Evolutionary conservation across 768 basidiomycete genomes (phyloP), one percentile per base, ranked within the genome.

Genomic region (Boletus edulis): DNA sequence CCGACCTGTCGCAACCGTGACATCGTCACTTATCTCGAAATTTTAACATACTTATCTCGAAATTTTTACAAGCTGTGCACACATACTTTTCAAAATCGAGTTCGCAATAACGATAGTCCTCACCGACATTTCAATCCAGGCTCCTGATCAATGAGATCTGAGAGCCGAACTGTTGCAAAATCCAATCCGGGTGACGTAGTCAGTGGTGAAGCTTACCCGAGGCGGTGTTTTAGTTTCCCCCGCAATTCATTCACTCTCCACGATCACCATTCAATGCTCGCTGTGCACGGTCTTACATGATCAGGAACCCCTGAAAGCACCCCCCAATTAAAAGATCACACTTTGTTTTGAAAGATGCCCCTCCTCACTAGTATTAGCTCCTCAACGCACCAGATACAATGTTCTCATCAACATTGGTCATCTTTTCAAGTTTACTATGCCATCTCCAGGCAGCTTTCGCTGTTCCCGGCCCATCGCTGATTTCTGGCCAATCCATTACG

Each of bases 401-500:
- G 71, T 12, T 60, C 7, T 60, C 46, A 17, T 46, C 45, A 9
- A 22, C 46, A 9, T 40, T 52, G 1, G 51, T 62, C 46, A 34
- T 52, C 13, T 39, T 63, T 31, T 34, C 56, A 37, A 40, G 29
- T 42, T 44, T 65, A 3, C 54, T 72, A 17, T 55, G 27, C 27
- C 27, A 29, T 29, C 27, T 29, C 8, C 27, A 29, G 27, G 27
- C 51, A 18, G 44, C 40, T 20, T 18, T 62, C n/a, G 62, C 70
- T 41, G 57, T 41, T 27, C 64, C 64, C 3, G 56, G 57, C 42
- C 39, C 53, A 4, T 37, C 29, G 13, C 37, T 18, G 2, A 13
- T 49, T 8, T 51, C 51, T 32, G 65, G 61, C n/a, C 60, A 61
- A 41, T 61, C 69, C n/a, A 63, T 73, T 13, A 15, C 60, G 0